phyloP scores from a whole-genome alignment of 257 asterid species.

The Solanum sparsipilum region DNA sequence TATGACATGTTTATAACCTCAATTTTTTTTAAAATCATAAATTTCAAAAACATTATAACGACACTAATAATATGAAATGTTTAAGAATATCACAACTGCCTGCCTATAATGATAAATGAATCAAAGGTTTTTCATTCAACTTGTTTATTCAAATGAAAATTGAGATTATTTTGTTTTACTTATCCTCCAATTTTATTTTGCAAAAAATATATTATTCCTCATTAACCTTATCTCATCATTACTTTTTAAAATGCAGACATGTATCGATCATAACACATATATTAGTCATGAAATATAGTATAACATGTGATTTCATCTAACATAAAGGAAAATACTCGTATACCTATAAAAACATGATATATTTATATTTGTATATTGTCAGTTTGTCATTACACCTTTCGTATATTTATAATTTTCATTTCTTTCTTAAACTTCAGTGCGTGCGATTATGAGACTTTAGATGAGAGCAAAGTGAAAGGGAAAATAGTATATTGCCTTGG shows the following conservation, averaged over 20 bases:
- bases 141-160: not conserved
- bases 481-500: constrained; percentile 51
- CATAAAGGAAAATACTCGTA: not conserved
- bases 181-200: not conserved
- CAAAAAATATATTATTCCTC: not conserved
- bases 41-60: not conserved
- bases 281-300: not conserved
- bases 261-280: not conserved
- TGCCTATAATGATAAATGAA: not conserved
- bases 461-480: constrained; percentile 40
- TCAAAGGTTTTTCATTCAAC: not conserved
- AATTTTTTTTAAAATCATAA: not conserved
- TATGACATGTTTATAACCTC: not conserved
- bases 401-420: not conserved
- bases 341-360: not conserved
- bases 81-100: not conserved
- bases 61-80: too few species aligned
- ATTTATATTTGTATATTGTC: not conserved
- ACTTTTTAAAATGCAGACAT: not conserved
- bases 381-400: accelerated
- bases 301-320: not conserved
- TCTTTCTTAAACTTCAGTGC: constrained; percentile 21
- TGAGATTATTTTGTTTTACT: too few species aligned
- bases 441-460: constrained; percentile 31
- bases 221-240: not conserved